A percentile compares a stretch with the other conserved stretches of the same genome.
Evolutionary conservation across 2,329 filamentous ascomycete species (phyloP).

Genomic region (Cytospora piceae): DNA sequence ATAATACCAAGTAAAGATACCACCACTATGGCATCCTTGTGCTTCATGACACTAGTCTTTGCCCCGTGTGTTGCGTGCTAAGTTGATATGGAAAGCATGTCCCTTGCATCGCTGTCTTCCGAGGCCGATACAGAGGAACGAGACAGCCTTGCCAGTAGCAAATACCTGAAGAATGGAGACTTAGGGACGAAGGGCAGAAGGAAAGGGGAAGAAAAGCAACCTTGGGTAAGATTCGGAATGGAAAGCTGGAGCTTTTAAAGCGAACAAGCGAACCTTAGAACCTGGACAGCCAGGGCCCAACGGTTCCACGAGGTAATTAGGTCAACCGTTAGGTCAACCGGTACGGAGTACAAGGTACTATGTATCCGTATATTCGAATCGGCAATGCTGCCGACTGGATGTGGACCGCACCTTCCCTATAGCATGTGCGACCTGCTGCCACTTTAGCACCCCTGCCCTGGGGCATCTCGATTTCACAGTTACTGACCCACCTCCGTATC

Average conservation of each 20-base stretch:
- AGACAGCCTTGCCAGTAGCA: neutral
- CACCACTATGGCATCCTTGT: neutral
- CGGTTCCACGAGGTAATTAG: constrained; percentile 1
- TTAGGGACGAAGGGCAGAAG: neutral
- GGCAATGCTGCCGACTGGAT: neutral
- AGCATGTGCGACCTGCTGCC: neutral
- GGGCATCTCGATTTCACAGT: neutral
- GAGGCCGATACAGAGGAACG: neutral
- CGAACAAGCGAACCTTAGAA: neutral
- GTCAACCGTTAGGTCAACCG: neutral
- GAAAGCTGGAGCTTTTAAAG: constrained; percentile 8
- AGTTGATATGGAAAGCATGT: neutral
- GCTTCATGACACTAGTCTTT: neutral
- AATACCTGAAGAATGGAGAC: neutral
- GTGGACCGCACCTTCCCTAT: neutral
- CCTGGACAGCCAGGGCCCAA: neutral
- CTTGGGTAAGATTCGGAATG: neutral
- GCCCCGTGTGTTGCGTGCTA: neutral
- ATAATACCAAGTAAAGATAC: constrained; percentile 26
- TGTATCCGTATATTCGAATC: neutral
- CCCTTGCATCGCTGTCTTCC: neutral
- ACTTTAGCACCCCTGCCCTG: neutral
- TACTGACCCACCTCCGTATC: neutral
- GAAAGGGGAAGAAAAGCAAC: neutral
- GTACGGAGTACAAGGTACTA: neutral